Conservation (phyloP, 768 basidiomycete species). For the Tulasnella sp. region DNA sequence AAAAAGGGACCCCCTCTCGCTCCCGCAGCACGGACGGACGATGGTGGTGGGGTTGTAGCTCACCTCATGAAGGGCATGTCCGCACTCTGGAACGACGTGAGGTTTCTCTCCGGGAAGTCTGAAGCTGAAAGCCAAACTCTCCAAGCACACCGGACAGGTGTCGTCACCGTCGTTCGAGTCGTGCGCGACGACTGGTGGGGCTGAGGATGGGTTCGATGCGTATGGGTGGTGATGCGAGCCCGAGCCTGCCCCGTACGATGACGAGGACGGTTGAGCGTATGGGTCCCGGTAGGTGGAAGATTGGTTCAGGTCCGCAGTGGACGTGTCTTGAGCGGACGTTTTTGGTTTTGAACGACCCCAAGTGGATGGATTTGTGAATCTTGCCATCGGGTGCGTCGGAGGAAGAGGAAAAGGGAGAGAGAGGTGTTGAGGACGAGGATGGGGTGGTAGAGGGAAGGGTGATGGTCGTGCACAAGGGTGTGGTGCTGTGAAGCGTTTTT, state of each 20-base stretch:
- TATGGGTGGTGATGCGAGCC: slow-evolving; percentile 15
- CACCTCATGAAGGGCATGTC: slow-evolving; percentile 94
- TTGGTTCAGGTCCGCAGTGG: slow-evolving; percentile 9
- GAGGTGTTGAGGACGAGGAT: neutral
- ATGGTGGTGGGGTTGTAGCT: slow-evolving; percentile 14
- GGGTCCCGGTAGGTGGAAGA: neutral
- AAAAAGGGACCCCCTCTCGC: neutral
- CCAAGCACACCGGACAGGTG: slow-evolving; percentile 93
- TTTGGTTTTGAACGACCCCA: slow-evolving; percentile 11
- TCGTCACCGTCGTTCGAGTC: slow-evolving; percentile 63
- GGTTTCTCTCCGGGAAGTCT: slow-evolving; percentile 93
- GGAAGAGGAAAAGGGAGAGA: neutral
- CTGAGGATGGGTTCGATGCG: slow-evolving; percentile 9
- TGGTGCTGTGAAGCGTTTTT: neutral
- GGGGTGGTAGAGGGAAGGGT: neutral
- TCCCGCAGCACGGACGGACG: neutral
- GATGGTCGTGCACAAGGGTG: neutral
- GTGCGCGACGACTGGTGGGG: slow-evolving; percentile 50
- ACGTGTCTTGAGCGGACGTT: neutral
- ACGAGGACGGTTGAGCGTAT: neutral
- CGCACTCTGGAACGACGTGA: slow-evolving; percentile 94
- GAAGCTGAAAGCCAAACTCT: slow-evolving; percentile 86
- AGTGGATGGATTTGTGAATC: slow-evolving; percentile 10
- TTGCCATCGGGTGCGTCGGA: neutral
- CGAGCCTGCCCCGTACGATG: neutral